Evolutionary conservation across 1,284 basidiomycete genomes (phyloP), one percentile per base, ranked within the genome.

Genomic region (Pseudozyma sp.): DNA sequence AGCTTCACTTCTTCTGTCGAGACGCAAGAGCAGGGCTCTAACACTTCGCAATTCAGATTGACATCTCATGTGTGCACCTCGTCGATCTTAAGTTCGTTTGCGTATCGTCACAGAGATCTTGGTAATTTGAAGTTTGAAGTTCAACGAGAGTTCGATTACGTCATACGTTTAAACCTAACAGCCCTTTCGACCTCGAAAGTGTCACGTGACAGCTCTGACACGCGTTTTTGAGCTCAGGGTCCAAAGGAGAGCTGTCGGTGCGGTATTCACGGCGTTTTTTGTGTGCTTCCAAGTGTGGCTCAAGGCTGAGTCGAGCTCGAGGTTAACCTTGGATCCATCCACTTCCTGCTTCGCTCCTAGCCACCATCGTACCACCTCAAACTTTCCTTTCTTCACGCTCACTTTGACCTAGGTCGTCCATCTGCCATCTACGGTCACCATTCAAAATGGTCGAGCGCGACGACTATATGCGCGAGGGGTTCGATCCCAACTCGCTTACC

Each of bases 401-500:
- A 34, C 25, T 18, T 35, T n/a, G 21, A 11, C 19, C 25, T 10
- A 10, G 35, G 19, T 19, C n/a, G 35, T 12, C 25, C 19, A 11
- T 11, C 31, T 4, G 49, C 35, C 11, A 51, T 18, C 21, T 43
- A 19, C 47, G 47, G n/a, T 36, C 25, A 51, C 35, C 18, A n/a
- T 14, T 19, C 54, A 55, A 49, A 12, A 75, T 75, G 73, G 68
- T 70, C 57, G 68, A 70, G 40, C 65, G 59, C 55, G 65, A 69
- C 43, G 74, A 77, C n/a, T 97, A 97, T 86, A 90, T 97, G 63
- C 89, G 92, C 52, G 89, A 90, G 9, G 91, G 91, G 76, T 99
- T 97, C 76, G 91, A 97, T 72, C 90, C 95, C 1, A 80, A 88
- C 13, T 87, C 89, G 1, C 89, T 95, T 65, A 96, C 91, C 7